These are phyloP conservation scores for Hibiscus mutabilis DNA, from an alignment of 345 rosid species.

Conservation along the genomic window DNA sequence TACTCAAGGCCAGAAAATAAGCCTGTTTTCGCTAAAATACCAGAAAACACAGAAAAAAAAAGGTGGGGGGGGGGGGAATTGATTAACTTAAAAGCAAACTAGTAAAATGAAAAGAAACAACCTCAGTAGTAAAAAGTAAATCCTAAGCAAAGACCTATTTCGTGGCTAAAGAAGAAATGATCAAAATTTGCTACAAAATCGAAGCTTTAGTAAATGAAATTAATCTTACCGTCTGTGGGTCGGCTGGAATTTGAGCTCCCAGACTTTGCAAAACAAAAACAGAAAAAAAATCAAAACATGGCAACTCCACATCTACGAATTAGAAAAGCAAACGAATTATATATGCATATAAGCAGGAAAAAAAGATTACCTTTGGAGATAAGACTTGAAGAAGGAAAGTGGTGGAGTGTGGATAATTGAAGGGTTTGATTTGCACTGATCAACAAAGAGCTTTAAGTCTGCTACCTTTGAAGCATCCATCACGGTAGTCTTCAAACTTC, in stretches of 20 bases:
- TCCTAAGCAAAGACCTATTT: background rate
- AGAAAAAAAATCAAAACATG: conserved; percentile 12
- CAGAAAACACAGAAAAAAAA: too few relatives aligned
- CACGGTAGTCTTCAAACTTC: background rate
- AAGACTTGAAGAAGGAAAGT: conserved; percentile 60
- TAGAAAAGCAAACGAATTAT: background rate
- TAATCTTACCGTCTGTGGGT: conserved; percentile 39
- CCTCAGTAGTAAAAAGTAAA: background rate
- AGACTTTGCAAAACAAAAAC: conserved; percentile 40
- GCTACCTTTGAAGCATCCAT: conserved; percentile 44
- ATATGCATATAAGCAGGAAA: background rate
- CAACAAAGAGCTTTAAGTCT: conserved; percentile 41
- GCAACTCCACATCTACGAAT: background rate
- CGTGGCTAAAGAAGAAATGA: background rate
- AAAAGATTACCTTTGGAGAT: conserved; percentile 44
- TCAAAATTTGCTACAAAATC: background rate
- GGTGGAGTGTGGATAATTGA: conserved; percentile 55
- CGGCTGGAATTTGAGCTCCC: conserved; percentile 61
- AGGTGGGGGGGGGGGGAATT: too few relatives aligned
- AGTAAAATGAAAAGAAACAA: background rate
- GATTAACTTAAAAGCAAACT: background rate
- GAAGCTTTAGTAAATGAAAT: background rate
- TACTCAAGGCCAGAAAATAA: background rate
- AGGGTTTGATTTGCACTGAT: conserved; percentile 52
- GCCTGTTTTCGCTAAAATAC: background rate